Evolutionary conservation across 805 yeast genomes (phyloP), one percentile per base, ranked within the genome.

Genomic region (Starmerella davenportii): DNA sequence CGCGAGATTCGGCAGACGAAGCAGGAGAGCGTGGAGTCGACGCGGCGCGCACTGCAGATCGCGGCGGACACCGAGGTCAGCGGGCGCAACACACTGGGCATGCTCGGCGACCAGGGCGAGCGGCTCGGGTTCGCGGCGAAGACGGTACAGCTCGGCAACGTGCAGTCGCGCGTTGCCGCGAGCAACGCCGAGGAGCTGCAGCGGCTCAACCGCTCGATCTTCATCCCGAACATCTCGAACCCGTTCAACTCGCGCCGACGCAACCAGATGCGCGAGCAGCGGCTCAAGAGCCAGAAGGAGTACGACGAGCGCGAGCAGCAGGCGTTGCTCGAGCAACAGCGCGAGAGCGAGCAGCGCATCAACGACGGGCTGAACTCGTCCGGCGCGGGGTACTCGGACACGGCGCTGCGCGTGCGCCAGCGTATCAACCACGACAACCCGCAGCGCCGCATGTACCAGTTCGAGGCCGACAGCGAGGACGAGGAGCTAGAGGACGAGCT

Each of bases 91-190:
- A 78, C 95, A 0, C 59, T 87, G 45, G 95, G 95, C 21, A 72
- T 81, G 72, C 66, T 90, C 36, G 98, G 98, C 20, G 71, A 85
- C n/a, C 96, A 90, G 58, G 74, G 90, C 41, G 95, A 84, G 54
- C 66, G 81, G 36, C 63, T 90, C 45, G 79, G 77, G 56, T 73
- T 72, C 51, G 74, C 85, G 17, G 95, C 90, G 54, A 71, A 72
- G 46, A 76, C 76, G 47, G 62, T 87, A 48, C 71, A 79, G 38
- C 61, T 79, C 39, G 81, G 92, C 38, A 78, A 75, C 42, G 76
- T 81, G 3, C 94, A 84, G 55, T 79, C 80, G 42, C 65, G 74
- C 48, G 70, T 79, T 39, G 93, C 93, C 4, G 84, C 78, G 45
- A 80, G 74, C 31, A 79, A 80, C 56, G 87, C 87, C 27, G 69